These are phyloP conservation scores for Aspergillus cejpii DNA, from an alignment of 2,329 filamentous ascomycete genomes.

Conservation along the genomic window DNA sequence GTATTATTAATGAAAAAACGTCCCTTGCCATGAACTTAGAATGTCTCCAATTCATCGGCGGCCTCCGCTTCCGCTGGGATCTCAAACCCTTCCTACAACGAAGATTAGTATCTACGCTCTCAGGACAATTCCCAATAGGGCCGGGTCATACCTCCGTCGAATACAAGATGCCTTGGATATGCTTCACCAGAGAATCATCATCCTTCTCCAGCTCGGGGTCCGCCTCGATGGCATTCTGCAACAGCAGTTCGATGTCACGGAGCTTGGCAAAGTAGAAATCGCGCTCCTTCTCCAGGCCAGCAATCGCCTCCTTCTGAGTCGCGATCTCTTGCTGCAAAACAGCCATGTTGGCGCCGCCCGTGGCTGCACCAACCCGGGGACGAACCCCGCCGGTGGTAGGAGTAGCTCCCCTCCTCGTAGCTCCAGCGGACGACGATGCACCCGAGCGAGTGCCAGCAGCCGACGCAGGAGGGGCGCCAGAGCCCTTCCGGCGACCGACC, in stretches of 20 bases:
- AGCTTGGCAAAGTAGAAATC: constrained; percentile 99
- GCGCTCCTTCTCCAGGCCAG: constrained; percentile 85
- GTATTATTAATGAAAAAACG: constrained; percentile 23
- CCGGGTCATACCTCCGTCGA: constrained; percentile 77
- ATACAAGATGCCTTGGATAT: constrained; percentile 94
- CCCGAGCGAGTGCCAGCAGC: constrained; percentile 46
- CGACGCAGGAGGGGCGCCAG: constrained; percentile 50
- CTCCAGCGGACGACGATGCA: constrained; percentile 39
- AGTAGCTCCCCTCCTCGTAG: constrained; percentile 54
- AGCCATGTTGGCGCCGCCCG: constrained; percentile 54
- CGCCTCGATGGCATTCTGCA: constrained; percentile 88
- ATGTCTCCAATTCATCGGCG: constrained; percentile 29
- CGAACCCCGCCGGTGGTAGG: constrained; percentile 51
- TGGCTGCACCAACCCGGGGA: constrained; percentile 41
- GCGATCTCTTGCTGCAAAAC: constrained; percentile 79
- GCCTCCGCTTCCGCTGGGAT: constrained; percentile 26
- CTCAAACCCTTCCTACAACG: constrained; percentile 28
- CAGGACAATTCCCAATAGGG: too few species aligned
- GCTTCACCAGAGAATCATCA: constrained; percentile 84
- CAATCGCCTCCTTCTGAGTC: constrained; percentile 90
- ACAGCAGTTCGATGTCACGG: constrained; percentile 87
- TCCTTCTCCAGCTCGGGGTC: constrained; percentile 92
- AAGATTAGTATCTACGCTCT: constrained; percentile 5
- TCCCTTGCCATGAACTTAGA: constrained; percentile 16
- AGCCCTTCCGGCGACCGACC: constrained; percentile 72